Evolutionary conservation across 2,329 filamentous ascomycete species (phyloP), one percentile per base, ranked within the genome.

Genomic region (Ceratocystis destructans): DNA sequence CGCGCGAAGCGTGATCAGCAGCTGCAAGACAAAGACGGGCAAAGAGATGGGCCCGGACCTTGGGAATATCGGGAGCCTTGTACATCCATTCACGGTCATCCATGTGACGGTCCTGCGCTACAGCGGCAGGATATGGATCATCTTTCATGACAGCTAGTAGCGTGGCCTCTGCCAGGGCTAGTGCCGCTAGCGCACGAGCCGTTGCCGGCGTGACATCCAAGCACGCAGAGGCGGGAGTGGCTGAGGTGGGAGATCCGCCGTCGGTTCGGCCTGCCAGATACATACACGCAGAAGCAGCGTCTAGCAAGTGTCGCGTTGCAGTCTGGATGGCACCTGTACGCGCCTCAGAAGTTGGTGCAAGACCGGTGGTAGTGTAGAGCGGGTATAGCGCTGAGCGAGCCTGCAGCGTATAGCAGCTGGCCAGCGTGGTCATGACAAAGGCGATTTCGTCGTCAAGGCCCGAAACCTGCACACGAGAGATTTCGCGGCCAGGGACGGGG

Each of bases 1-100:
- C 89, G 73, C 88, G 86, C 31, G 86, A 83, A 0, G 92, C 91
- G 75, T 97, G 92, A 70, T 96, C 92, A 0, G 89, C 87, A 0
- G 92, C 90, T 0, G 91, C 90, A 10, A 97, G 81, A 73, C 91
- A 97, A 6, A 97, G 79, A 0, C 93, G 82, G 1, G 91, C 91
- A 72, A 95, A 95, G 1, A 99, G 80, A 72, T 95, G 87, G 7
- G 90, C 90, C 61, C 93, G 86, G 20, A 96, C 91, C 73, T 93
- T 92, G 37, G 91, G 88, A 62, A 96, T 89, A 63, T 90, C 85
- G 0, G 93, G 90, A 0, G 90, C 83, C 71, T 88, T 90, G 75
- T 94, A 95, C 91, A 97, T 97, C 93, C 93, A 99, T 70, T 97
- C 93, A 69, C 83, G 90, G 74, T 92, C 90, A 70, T 87, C 85